Percentiles rank a stretch among this genome's conserved stretches.
phyloP scores from a whole-genome alignment of 768 basidiomycete species.

The Boletus speciosus region DNA sequence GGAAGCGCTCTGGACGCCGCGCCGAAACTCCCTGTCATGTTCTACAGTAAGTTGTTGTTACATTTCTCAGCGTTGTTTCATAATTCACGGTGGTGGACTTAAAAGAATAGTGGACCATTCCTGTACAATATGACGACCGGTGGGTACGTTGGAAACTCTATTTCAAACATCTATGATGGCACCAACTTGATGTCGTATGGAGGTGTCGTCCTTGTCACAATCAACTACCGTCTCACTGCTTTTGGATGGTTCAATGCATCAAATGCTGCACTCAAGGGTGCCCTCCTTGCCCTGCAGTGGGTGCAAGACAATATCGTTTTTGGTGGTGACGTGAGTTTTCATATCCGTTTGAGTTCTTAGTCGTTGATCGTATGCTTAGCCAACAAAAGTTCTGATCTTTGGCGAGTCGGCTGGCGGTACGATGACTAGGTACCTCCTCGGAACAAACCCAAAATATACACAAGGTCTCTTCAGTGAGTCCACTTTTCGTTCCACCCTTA shows the following conservation, averaged over 20 bases:
- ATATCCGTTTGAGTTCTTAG: not conserved
- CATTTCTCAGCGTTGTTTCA: not conserved
- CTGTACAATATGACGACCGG: constrained; percentile 18
- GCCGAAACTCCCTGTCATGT: constrained; percentile 21
- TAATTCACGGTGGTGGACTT: constrained; percentile 24
- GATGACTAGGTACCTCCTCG: constrained; percentile 16
- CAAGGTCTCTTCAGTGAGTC: constrained; percentile 18
- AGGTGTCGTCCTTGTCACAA: constrained; percentile 24
- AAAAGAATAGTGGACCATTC: constrained; percentile 17
- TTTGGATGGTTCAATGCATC: constrained; percentile 26
- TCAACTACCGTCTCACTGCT: constrained; percentile 20
- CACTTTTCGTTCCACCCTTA: not conserved
- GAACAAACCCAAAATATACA: constrained; percentile 15
- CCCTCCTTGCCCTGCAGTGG: constrained; percentile 35
- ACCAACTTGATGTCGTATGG: constrained; percentile 25
- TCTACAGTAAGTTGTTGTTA: constrained; percentile 4
- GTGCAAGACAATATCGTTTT: constrained; percentile 36
- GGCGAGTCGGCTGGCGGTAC: constrained; percentile 21
- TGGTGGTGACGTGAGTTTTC: constrained; percentile 32
- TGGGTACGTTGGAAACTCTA: constrained; percentile 19
- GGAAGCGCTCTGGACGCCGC: not conserved
- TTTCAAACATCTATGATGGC: constrained; percentile 20
- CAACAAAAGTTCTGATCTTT: constrained; percentile 16
- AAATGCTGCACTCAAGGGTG: constrained; percentile 30
- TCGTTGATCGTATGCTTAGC: not conserved